These are phyloP conservation scores for Thelonectria olida DNA, from an alignment of 2,329 filamentous ascomycete species.

Conservation along the genomic window DNA sequence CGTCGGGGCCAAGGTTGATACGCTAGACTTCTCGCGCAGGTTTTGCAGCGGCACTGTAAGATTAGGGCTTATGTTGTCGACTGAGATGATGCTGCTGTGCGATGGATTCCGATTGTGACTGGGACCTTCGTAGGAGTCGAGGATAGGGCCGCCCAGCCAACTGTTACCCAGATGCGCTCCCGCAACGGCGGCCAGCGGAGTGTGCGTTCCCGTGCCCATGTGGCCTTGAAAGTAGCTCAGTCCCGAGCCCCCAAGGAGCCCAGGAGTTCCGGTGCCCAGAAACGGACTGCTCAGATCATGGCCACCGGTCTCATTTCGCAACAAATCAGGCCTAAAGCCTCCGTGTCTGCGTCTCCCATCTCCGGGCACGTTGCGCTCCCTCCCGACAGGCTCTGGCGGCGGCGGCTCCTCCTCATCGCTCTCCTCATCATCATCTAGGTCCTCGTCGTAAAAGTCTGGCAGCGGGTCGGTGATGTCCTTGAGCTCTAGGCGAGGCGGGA, in stretches of 20 bases:
- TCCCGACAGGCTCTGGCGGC: conserved; percentile 29
- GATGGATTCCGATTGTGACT: conserved; percentile 56
- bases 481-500: conserved; percentile 85
- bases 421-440: conserved; percentile 62
- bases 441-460: conserved; percentile 94
- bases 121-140: conserved; percentile 30
- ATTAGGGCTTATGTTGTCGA: conserved; percentile 49
- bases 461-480: conserved; percentile 97
- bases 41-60: conserved; percentile 53
- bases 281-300: conserved; percentile 64
- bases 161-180: conserved; percentile 62
- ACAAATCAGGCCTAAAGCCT: conserved; percentile 43
- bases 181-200: conserved; percentile 81
- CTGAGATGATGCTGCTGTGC: conserved; percentile 54
- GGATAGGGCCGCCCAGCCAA: conserved; percentile 44
- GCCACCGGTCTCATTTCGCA: conserved; percentile 44
- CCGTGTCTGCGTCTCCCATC: conserved; percentile 37
- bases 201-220: conserved; percentile 79
- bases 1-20: conserved; percentile 68
- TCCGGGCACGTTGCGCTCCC: conserved; percentile 15
- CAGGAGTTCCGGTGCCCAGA: conserved; percentile 68
- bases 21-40: conserved; percentile 68
- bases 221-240: conserved; percentile 86
- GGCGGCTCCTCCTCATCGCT: conserved; percentile 45
- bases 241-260: conserved; percentile 77